Evolutionary conservation across 306 rosid species (phyloP).

Genomic region (Casuarina glauca): DNA sequence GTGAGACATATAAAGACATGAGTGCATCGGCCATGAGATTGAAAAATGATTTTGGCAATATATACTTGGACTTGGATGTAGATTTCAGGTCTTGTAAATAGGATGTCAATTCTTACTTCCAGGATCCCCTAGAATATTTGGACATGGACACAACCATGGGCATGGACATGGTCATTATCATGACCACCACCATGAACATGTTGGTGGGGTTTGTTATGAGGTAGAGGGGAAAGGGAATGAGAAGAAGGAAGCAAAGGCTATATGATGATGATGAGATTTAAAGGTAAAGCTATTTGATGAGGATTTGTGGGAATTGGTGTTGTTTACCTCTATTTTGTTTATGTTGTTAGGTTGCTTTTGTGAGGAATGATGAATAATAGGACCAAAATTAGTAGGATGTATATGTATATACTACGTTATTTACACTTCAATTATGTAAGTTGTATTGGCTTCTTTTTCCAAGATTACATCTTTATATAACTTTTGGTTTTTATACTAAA

Average conservation of each 20-base stretch:
- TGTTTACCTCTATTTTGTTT: background rate
- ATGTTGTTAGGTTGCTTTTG: background rate
- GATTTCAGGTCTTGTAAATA: slow-evolving; percentile 71
- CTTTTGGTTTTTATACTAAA: background rate
- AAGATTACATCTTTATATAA: background rate
- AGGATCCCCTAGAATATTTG: slow-evolving; percentile 24
- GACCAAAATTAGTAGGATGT: background rate
- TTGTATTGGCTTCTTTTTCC: background rate
- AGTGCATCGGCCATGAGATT: slow-evolving; percentile 11
- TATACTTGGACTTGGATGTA: slow-evolving; percentile 31
- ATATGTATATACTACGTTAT: background rate
- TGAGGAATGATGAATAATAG: background rate
- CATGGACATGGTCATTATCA: slow-evolving; percentile 38
- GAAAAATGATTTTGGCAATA: slow-evolving; percentile 25
- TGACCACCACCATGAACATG: slow-evolving; percentile 58
- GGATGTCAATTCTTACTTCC: slow-evolving; percentile 67
- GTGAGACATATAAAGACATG: background rate
- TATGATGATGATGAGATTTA: slow-evolving; percentile 29
- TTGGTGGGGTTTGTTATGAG: slow-evolving; percentile 80
- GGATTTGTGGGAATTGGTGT: background rate
- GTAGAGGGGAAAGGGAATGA: slow-evolving; percentile 48
- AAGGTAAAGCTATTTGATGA: slow-evolving; percentile 1
- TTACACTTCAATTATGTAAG: background rate
- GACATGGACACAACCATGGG: slow-evolving; percentile 45
- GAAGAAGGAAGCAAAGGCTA: slow-evolving; percentile 23